phyloP scores from a whole-genome alignment of 1,284 basidiomycete species.

The Ustilago curta region DNA sequence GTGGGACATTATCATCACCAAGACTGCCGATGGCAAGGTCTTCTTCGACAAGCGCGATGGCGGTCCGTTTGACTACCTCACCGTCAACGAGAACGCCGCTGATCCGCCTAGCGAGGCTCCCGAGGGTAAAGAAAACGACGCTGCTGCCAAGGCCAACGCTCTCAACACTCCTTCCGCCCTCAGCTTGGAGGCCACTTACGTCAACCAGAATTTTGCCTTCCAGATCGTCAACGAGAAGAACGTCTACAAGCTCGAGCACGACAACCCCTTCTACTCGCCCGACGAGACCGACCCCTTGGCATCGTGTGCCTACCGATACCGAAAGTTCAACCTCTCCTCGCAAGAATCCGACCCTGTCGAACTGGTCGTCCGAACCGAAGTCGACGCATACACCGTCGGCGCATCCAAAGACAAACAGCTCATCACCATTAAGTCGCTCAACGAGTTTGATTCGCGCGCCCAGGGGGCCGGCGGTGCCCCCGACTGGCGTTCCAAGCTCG shows the following conservation, averaged over 20 bases:
- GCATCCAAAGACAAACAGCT: slow-evolving; percentile 58
- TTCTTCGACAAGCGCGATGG: slow-evolving; percentile 96
- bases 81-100: slow-evolving; percentile 97
- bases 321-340: slow-evolving; percentile 92
- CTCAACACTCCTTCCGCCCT: slow-evolving; percentile 95
- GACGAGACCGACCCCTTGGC: slow-evolving; percentile 95
- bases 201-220: slow-evolving; percentile 99
- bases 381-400: slow-evolving; percentile 81
- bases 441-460: slow-evolving; percentile 95
- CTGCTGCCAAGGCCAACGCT: slow-evolving; percentile 73
- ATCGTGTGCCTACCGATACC: slow-evolving; percentile 95
- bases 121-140: slow-evolving; percentile 61
- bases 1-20: slow-evolving; percentile 97
- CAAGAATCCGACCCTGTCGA: slow-evolving; percentile 84
- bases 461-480: slow-evolving; percentile 91
- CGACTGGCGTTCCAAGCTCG: slow-evolving; percentile 96
- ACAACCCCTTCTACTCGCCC: slow-evolving; percentile 86
- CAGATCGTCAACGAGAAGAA: slow-evolving; percentile 88
- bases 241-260: slow-evolving; percentile 65
- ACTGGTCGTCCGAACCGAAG: slow-evolving; percentile 93
- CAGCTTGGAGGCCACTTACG: slow-evolving; percentile 96
- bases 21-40: slow-evolving; percentile 86
- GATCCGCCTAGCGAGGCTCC: slow-evolving; percentile 87
- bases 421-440: slow-evolving; percentile 89
- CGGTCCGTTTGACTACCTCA: slow-evolving; percentile 94